Base-by-base conservation (phyloP, 345 rosid species). In the Salix koriyanagi region DNA sequence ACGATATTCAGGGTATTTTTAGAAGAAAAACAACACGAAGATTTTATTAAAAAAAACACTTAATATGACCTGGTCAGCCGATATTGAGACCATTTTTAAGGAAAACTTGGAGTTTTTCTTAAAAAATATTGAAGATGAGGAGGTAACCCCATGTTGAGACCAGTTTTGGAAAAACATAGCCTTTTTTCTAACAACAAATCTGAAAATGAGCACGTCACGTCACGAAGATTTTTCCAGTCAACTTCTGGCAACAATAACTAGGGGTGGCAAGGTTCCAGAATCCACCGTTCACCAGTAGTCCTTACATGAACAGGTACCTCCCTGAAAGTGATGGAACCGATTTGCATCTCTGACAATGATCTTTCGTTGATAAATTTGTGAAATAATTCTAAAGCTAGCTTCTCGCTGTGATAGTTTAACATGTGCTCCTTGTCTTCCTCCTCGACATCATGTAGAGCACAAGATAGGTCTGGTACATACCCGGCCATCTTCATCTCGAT, bases 381-480 rank as follows among this genome's bases (percentile, higher is more conserved):
- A 87, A 37, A 88, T 74, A 58, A 85, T 74, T 84, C 80, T 88
- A 90, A 75, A 3, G 90, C 88, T 6, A 90, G 82, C 81, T 90
- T 90, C 86, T 89, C 91, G 30, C 93, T 85, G 80, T 86, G 93
- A 77, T 79, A 82, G 14, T 83, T 79, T 19, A 90, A 79, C 28
- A 74, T 83, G 21, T 70, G 82, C 60, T 90, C 89, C 83, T 87
- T 90, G 52, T 87, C 91, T 82, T 88, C 90, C 52, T 88, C 88
- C 83, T 88, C 87, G 72, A 88, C 77, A 39, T 87, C 89, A 71
- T 88, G 93, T 52, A 90, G 81, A 58, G 84, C 82, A 50, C 87
- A 88, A 11, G 88, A 87, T 36, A 85, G 76, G 77, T 88, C 87
- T 0, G 87, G 89, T 15, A 77, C 64, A 65, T 88, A 81, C 42